Conservation (phyloP, 1,284 basidiomycete species). For the Tranzscheliella williamsii region DNA sequence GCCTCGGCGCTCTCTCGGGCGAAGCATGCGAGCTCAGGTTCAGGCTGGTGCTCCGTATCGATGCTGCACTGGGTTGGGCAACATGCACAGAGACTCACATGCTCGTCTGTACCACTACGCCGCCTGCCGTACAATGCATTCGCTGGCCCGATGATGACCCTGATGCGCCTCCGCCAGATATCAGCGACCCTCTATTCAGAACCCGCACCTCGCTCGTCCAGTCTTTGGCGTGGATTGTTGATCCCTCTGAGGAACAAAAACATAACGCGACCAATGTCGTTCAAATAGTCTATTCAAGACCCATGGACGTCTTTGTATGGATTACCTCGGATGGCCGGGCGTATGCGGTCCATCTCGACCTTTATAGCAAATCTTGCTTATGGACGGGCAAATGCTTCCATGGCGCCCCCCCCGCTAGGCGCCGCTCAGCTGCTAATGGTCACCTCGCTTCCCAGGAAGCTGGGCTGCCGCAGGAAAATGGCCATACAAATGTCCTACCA, state of each 20-base stretch:
- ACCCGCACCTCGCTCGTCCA: slow-evolving; percentile 38
- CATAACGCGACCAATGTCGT: slow-evolving; percentile 4
- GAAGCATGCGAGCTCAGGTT: slow-evolving; percentile 44
- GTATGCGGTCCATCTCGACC: slow-evolving; percentile 35
- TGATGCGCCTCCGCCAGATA: slow-evolving; percentile 13
- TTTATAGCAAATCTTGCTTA: slow-evolving; percentile 19
- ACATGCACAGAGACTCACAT: slow-evolving; percentile 41
- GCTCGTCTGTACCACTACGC: slow-evolving; percentile 48
- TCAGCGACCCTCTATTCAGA: slow-evolving; percentile 21
- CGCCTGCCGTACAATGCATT: slow-evolving; percentile 54
- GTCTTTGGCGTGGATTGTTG: slow-evolving; percentile 30
- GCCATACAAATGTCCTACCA: background rate
- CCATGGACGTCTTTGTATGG: slow-evolving; percentile 55
- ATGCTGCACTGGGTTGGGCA: slow-evolving; percentile 48
- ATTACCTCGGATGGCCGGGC: slow-evolving; percentile 49
- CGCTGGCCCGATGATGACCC: slow-evolving; percentile 50
- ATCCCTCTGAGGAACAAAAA: background rate
- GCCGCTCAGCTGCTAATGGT: slow-evolving; percentile 1
- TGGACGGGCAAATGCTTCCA: slow-evolving; percentile 48
- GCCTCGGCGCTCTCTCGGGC: slow-evolving; percentile 31
- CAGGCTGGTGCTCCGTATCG: slow-evolving; percentile 49
- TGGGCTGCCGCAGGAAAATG: background rate
- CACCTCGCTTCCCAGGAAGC: background rate
- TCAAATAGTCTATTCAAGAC: slow-evolving; percentile 40
- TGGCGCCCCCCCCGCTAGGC: slow-evolving; percentile 14